phyloP scores from a whole-genome alignment of 2,329 filamentous ascomycete species.

The Fusarium incarnatum region DNA sequence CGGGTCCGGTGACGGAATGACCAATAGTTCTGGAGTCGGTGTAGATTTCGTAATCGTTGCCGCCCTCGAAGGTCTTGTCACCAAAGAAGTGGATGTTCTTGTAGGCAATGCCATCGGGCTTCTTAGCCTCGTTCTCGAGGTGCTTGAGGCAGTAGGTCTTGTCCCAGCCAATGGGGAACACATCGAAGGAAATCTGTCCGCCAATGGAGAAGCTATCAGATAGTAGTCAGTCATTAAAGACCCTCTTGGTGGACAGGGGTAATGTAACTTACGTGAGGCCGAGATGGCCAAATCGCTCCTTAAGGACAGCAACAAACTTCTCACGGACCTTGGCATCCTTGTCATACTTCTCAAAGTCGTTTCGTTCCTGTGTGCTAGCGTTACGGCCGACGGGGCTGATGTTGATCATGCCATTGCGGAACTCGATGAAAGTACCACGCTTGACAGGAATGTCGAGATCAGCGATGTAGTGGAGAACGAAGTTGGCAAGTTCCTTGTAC shows the following conservation, averaged over 20 bases:
- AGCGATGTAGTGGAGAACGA: conserved; percentile 83
- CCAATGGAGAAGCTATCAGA: conserved; percentile 84
- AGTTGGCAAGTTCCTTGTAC: conserved; percentile 83
- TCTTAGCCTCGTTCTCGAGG: conserved; percentile 81
- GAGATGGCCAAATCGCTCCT: conserved; percentile 83
- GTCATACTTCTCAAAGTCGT: conserved; percentile 86
- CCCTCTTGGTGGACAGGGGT: conserved; percentile 4
- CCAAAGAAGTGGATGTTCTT: conserved; percentile 97
- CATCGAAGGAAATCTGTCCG: conserved; percentile 97
- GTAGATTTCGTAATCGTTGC: conserved; percentile 97
- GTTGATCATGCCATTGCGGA: conserved; percentile 93
- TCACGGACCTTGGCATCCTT: conserved; percentile 79
- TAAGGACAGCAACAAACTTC: conserved; percentile 80
- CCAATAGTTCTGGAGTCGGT: conserved; percentile 83
- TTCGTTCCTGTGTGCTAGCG: conserved; percentile 81
- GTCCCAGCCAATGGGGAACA: conserved; percentile 97
- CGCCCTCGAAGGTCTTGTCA: conserved; percentile 91
- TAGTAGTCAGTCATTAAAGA: conserved; percentile 13
- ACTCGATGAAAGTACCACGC: conserved; percentile 87
- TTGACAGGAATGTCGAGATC: conserved; percentile 87
- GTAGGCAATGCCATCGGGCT: conserved; percentile 78
- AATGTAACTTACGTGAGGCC: conserved; percentile 78
- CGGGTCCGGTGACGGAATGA: conserved; percentile 83
- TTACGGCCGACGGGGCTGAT: conserved; percentile 87
- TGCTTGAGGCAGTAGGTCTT: conserved; percentile 97